Evolutionary conservation across 257 asterid genomes (phyloP), one percentile per base, ranked within the genome.

Genomic region (Parsonsia alboflavescens): DNA sequence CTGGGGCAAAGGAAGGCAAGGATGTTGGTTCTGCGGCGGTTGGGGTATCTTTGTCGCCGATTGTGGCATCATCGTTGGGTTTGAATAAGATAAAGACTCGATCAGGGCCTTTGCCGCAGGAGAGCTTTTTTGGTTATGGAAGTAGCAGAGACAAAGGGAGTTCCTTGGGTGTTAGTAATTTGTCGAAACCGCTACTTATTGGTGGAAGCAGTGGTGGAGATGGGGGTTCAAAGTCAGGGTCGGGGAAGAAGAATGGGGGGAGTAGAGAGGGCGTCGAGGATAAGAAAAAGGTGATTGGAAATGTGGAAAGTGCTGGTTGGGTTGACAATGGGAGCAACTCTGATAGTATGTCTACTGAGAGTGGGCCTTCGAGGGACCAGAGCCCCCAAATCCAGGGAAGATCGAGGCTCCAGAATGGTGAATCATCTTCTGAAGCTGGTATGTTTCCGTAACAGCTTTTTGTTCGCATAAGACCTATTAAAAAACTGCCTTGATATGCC

Each of bases 31-130:
- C 85, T 28, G 85, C 93, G 5, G 22, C 68, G 6, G 86, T 81
- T 7, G 59, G 88, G 9, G 72, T 78, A 54, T 86, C 96, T 2
- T 83, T 86, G 71, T 92, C 99, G 19, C 99, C 98, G 61, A 85
- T 95, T 19, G 90, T 94, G 79, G 99, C 99, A 2, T 95, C 99
- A 2, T 95, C 99, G 0, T 81, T 95, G 83, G 99, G 99, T 26
- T 78, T 95, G 86, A 92, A 92, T 82, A 92, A 89, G 89, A 95
- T 95, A 69, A 95, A 95, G 91, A 95, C 99, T 36, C 91, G 99
- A 84, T 95, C 99, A 63, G 99, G 99, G 79, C 98, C 99, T 48
- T 82, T 95, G 89, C 99, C 99, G 13, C 99, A 95, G 86, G 99
- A 95, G 92, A 92, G 90, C 39, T 92, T 90, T 77, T 92, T 90